Percentiles rank a stretch among this genome's conserved stretches.
Conservation (phyloP, 257 asterid genomes). For the Rauvolfia tetraphylla region DNA sequence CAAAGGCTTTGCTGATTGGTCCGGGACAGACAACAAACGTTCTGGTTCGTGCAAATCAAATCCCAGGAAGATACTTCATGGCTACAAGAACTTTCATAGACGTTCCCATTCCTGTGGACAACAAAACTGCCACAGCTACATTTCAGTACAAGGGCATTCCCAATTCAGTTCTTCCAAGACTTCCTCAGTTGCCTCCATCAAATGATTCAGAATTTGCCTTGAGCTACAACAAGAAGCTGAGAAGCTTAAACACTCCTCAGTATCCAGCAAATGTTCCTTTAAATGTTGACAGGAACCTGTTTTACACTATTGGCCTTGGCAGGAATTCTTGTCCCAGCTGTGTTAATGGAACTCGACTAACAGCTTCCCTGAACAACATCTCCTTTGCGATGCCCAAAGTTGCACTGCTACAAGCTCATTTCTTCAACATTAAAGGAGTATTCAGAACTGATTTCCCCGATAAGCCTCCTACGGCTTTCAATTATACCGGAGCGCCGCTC, state of each 20-base stretch:
- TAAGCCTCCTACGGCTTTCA: slow-evolving; percentile 30
- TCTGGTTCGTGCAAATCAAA: slow-evolving; percentile 40
- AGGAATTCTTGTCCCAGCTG: slow-evolving; percentile 49
- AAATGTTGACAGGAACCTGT: slow-evolving; percentile 42
- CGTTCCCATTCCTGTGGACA: slow-evolving; percentile 44
- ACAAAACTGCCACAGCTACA: slow-evolving; percentile 52
- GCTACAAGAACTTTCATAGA: slow-evolving; percentile 56
- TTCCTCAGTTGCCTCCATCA: slow-evolving; percentile 37
- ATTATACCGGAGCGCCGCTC: slow-evolving; percentile 59
- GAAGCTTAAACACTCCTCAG: slow-evolving; percentile 35
- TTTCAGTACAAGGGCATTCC: slow-evolving; percentile 49
- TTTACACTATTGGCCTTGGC: slow-evolving; percentile 50
- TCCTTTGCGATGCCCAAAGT: slow-evolving; percentile 27
- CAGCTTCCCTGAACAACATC: slow-evolving; percentile 37
- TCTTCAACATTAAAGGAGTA: slow-evolving; percentile 23
- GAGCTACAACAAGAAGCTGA: slow-evolving; percentile 34
- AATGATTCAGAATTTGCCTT: slow-evolving; percentile 42
- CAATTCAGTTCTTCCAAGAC: slow-evolving; percentile 24
- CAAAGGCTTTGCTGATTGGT: slow-evolving; percentile 40
- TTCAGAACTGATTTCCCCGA: slow-evolving; percentile 34
- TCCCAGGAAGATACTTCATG: slow-evolving; percentile 34
- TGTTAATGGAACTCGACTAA: slow-evolving; percentile 30
- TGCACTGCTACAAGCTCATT: slow-evolving; percentile 38
- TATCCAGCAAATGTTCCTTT: slow-evolving; percentile 59
- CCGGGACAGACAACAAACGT: slow-evolving; percentile 50